Base-by-base conservation (phyloP, 768 basidiomycete species). In the Tricholoma sp. region DNA sequence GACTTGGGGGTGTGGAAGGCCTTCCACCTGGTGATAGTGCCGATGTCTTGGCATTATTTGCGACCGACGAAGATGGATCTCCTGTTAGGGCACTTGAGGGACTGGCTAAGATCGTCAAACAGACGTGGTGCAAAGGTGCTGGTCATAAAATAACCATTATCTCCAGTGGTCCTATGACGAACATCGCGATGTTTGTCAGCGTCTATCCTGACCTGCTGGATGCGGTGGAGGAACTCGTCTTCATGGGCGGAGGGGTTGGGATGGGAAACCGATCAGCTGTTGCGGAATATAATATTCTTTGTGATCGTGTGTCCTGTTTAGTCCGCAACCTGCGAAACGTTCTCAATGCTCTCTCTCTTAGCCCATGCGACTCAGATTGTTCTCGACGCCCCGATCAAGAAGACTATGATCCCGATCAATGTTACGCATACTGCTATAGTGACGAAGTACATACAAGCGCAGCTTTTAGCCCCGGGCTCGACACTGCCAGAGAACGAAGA, bases 211-310 rank as follows among this genome's bases (percentile, higher is more conserved):
- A 81, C 42, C 66, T 83, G 31, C 60, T 81, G n/a, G 70, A 71
- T 12, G 84, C 76, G 9, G 71, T 91, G 5, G 83, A 85, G 57
- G 81, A 88, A 57, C 79, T 91, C 58, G 86, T 91, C 6, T 88
- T 92, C 64, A 95, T 96, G 93, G 93, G 93, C 10, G 93, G 93
- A n/a, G 91, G 84, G 2, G 85, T 91, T 29, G 92, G 92, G 8
- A 65, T 90, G 20, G 92, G 93, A 0, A 95, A 94, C 64, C 76
- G 86, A 32, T 86, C 88, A 7, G 75, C 91, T 12, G 86, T 83
- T 10, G 91, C 90, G 63, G 91, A 92, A 66, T 94, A 83, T 69
- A 93, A 92, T 65, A 85, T 91, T 53, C 68, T 89, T 15, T 89
- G 88, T 58, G 91, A 91, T 72, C 89, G 89, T 91, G 63, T 68